phyloP scores from a whole-genome alignment of 495 filamentous ascomycete genomes.

The Trypethelium eluteriae region DNA sequence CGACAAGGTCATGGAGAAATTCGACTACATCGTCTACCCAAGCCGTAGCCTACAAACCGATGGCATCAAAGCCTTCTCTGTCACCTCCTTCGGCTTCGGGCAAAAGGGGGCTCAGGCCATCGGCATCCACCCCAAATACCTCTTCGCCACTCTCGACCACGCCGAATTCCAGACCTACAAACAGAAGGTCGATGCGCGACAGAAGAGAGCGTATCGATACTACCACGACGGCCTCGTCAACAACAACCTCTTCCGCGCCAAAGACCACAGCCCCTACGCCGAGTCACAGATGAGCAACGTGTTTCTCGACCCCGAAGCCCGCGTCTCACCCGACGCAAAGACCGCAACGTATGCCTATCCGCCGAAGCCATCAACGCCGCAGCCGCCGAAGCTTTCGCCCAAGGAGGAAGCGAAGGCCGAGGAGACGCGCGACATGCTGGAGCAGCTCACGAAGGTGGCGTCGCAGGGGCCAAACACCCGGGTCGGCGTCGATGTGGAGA shows the following conservation, averaged over 20 bases:
- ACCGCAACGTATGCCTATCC: constrained; percentile 68
- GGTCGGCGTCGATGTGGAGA: constrained; percentile 88
- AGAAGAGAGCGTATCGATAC: constrained; percentile 97
- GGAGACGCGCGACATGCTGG: constrained; percentile 62
- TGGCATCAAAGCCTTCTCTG: constrained; percentile 93
- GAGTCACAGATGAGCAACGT: constrained; percentile 77
- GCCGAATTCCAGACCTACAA: constrained; percentile 75
- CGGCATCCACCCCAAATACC: constrained; percentile 91
- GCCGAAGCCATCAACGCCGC: constrained; percentile 40
- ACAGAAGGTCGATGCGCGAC: constrained; percentile 77
- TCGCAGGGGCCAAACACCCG: constrained; percentile 57
- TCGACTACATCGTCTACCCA: constrained; percentile 95
- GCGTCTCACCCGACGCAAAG: constrained; percentile 78
- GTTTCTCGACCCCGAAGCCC: constrained; percentile 91
- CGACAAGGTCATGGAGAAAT: constrained; percentile 91
- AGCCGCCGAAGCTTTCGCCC: constrained; percentile 12
- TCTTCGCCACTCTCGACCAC: constrained; percentile 89
- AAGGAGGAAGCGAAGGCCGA: constrained; percentile 44
- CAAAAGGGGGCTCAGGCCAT: constrained; percentile 98
- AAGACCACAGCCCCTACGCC: constrained; percentile 80
- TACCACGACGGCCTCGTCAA: constrained; percentile 96
- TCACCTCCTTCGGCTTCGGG: constrained; percentile 98
- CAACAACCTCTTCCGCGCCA: constrained; percentile 94
- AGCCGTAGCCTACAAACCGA: constrained; percentile 94
- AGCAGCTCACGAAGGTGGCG: constrained; percentile 66